Conservation (phyloP, 148 eudicot species). For the Pharnaceum exiguum region DNA sequence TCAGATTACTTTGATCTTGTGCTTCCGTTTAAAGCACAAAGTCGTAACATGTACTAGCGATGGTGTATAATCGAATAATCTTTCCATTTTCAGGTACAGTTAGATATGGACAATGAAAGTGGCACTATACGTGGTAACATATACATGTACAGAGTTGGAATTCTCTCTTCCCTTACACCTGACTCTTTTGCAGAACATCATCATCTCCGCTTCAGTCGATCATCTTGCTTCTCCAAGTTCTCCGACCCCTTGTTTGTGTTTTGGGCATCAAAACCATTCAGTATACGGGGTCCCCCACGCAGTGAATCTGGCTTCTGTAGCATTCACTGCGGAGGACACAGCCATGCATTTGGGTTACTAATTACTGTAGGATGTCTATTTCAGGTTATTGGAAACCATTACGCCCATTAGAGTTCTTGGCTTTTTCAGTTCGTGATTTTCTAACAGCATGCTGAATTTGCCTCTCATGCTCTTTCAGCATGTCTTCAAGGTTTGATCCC, state of each 20-base stretch:
- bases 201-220: background rate
- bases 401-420: slow-evolving; percentile 17
- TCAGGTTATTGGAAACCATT: slow-evolving; percentile 1
- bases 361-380: background rate
- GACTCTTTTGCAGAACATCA: slow-evolving; percentile 12
- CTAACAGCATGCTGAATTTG: slow-evolving; percentile 31
- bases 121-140: slow-evolving; percentile 13
- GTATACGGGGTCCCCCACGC: no score
- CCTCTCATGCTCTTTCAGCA: slow-evolving; percentile 31
- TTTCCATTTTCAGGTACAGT: background rate
- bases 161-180: slow-evolving; percentile 1
- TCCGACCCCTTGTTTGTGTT: slow-evolving; percentile 14
- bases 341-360: no score
- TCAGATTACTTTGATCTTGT: no score
- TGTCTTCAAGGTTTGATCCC: slow-evolving; percentile 30
- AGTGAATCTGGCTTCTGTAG: no score
- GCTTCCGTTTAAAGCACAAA: no score
- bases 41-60: no score
- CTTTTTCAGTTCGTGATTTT: slow-evolving; percentile 26
- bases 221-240: background rate
- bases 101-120: slow-evolving; percentile 11
- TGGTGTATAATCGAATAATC: no score
- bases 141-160: slow-evolving; percentile 9
- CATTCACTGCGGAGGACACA: no score
- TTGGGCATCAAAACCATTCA: no score